These are phyloP conservation scores for Rhynchospora pubera DNA, from an alignment of 176 grass and related monocot genomes.

Conservation along the genomic window DNA sequence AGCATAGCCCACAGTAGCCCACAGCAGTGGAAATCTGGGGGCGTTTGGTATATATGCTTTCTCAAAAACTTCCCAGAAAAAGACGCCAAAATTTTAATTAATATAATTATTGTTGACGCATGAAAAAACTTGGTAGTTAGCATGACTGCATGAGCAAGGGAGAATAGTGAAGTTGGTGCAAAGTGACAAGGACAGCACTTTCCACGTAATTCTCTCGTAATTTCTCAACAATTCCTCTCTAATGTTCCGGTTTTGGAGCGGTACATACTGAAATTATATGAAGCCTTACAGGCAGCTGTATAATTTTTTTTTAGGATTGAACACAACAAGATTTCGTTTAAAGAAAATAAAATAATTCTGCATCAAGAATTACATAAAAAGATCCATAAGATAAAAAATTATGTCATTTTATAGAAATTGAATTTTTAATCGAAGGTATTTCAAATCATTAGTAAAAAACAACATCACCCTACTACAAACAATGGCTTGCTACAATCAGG, in stretches of 20 bases:
- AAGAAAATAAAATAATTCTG: no score
- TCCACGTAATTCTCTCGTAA: not conserved
- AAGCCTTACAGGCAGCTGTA: not conserved
- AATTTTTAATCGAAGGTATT: no score
- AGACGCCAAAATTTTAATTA: not conserved
- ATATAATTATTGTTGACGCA: not conserved
- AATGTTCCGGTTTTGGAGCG: not conserved
- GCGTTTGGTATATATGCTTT: constrained; percentile 1
- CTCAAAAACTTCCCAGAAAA: not conserved
- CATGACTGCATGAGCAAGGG: not conserved
- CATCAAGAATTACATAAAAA: no score
- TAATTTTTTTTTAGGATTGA: not conserved
- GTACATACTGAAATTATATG: not conserved
- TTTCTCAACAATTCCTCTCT: not conserved
- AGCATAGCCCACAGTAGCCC: not conserved
- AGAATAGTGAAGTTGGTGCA: not conserved
- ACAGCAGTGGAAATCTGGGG: not conserved
- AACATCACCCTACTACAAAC: no score
- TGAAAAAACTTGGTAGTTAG: not conserved
- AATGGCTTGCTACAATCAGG: no score
- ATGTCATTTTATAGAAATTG: no score
- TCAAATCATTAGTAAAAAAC: no score
- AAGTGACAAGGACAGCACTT: not conserved
- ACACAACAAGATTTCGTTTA: no score
- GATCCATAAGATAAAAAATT: no score